Evolutionary conservation across 352 stramenopile species (phyloP), one percentile per base, ranked within the genome.

Genomic region (Globisporangium emineosum): DNA sequence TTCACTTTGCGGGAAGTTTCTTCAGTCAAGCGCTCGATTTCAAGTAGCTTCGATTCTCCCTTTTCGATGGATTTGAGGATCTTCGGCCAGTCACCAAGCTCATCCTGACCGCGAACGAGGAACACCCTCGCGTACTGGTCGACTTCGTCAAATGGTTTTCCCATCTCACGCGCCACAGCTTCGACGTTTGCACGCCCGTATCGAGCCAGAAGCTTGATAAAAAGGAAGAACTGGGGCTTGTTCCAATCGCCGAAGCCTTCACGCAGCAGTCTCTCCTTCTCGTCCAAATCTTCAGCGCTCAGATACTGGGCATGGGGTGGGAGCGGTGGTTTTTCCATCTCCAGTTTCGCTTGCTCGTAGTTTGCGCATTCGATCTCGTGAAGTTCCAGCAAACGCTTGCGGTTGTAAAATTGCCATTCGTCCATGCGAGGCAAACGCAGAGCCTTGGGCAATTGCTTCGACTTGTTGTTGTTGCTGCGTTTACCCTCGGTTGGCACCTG

Each of bases 181-280:
- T 87, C 81, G 5, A 94, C 72, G 47, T 94, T 91, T 6, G 59
- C 76, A 53, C 87, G 87, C 7, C 87, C 85, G 33, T 93, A 93
- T 7, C 86, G 85, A 47, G 83, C 85, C 33, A 93, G 63, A 53
- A 96, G 59, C 67, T 93, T 96, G 60, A 94, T 85, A 55, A 93
- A 96, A 15, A 94, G 62, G 58, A 91, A 94, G 57, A 91, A 94
- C 54, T 94, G 83, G 7, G 87, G 83, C 65, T 96, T 96, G 70
- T 94, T 96, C 85, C 87, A 96, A 58, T 96, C 83, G 4, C 80
- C 70, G 66, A 89, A 94, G 2, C 73, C 87, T 72, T 98, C 88
- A 29, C 67, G 51, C 19, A 99, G 66, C 15, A 99, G 71, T 53
- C 83, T 64, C 49, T 94, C 73, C 69, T 99, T 99, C 68, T 99